Evolutionary conservation across 495 filamentous ascomycete species (phyloP), one percentile per base, ranked within the genome.

Genomic region (Beverwykella pulmonaria): DNA sequence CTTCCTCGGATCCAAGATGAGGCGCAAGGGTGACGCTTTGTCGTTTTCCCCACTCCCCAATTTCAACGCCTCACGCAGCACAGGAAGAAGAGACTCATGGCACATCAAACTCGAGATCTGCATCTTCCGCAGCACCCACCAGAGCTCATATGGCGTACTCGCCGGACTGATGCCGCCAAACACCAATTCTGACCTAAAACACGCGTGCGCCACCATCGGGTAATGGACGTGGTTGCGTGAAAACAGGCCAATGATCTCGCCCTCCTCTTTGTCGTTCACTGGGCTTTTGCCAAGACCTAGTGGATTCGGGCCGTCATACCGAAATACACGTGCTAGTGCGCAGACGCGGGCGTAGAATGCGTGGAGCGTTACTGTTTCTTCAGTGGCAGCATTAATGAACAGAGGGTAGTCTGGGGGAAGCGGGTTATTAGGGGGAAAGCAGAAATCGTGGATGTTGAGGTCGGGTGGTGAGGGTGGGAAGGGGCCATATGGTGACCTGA

Each of bases 361-460:
- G 57, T 67, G 57, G 1, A 67, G 63, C 2, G 63, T 53, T 5
- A 67, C 55, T 2, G 19, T 20, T 27, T 60, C 55, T 1, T 32
- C 56, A 8, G 57, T 67, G 0, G 30, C 44, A n/a, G 63, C 57
- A 32, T 67, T 61, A 29, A 67, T 61, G 39, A 67, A 67, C 3
- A 67, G 63, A 10, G 41, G 41, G 27, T 61, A 67, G 50, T 67
- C 63, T 25, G 55, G 46, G 1, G 63, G 63, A 15, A 67, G 63
- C 6, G 46, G 63, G 26, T 54, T 55, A 14, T 67, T 54, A 8
- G 53, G 63, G 8, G 63, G 63, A 26, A 67, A 67, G 25, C 53
- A 67, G n/a, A 67, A 36, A 4, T 67, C 63, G 23, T 61, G 63
- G 49, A 67, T 61, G 50, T 67, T 67, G 23, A 67, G 63, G 25